Percentiles rank a stretch among this genome's conserved stretches.
Conservation (phyloP, 148 eudicot genomes). For the Vaccinium vitisidaea region DNA sequence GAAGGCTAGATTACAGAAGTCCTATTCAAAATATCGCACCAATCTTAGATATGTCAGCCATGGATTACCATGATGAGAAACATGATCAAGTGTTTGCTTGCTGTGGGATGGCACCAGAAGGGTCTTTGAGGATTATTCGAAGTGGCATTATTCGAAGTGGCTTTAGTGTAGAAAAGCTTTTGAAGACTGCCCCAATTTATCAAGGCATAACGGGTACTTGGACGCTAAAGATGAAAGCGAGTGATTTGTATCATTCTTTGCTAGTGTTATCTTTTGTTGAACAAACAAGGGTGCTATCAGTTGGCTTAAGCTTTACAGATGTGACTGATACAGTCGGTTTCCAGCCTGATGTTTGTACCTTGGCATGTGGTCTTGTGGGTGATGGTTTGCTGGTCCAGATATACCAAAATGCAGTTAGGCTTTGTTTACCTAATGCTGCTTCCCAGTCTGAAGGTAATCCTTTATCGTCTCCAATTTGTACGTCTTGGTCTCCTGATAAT, state of each 20-base stretch:
- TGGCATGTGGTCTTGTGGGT: constrained; percentile 84
- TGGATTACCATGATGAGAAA: constrained; percentile 84
- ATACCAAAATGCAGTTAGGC: constrained; percentile 65
- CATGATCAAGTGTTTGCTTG: constrained; percentile 98
- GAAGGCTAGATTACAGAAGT: constrained; percentile 47
- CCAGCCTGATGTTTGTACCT: constrained; percentile 82
- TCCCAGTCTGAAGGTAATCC: constrained; percentile 63
- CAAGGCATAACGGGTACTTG: constrained; percentile 89
- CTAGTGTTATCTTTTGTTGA: constrained; percentile 94
- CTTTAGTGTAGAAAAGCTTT: constrained; percentile 75
- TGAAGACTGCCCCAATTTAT: constrained; percentile 86
- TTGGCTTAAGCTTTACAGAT: constrained; percentile 92
- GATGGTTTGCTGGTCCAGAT: constrained; percentile 82
- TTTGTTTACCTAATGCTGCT: constrained; percentile 63
- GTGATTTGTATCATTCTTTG: constrained; percentile 73
- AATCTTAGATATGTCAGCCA: constrained; percentile 84
- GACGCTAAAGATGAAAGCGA: constrained; percentile 68
- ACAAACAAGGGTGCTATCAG: constrained; percentile 92
- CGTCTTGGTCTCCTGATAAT: constrained; percentile 76
- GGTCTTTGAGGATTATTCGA: constrained; percentile 81
- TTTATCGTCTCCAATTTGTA: constrained; percentile 52
- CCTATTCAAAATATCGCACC: constrained; percentile 92
- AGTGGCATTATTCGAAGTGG: constrained; percentile 92
- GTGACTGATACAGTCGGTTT: constrained; percentile 91
- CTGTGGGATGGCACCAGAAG: constrained; percentile 94